Evolutionary conservation across 179 eudicot species (phyloP).

Genomic region (Corrigiola litoralis): DNA sequence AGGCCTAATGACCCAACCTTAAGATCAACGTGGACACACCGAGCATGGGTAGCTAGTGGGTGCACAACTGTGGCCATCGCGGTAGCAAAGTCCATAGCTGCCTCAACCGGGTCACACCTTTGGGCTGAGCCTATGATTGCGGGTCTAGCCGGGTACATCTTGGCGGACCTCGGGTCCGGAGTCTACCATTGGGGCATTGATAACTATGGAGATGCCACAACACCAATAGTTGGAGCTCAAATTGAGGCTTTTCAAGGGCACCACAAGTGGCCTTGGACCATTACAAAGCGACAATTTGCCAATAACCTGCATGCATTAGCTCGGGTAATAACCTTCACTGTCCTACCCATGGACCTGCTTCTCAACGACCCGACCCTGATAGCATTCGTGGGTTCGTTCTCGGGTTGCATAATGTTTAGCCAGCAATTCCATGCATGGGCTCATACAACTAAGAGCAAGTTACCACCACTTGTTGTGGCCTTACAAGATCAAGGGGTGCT

Average conservation of each 20-base stretch:
- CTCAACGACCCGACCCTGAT: conserved; percentile 38
- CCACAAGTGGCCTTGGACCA: conserved; percentile 84
- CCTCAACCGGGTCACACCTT: conserved; percentile 33
- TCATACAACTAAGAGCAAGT: conserved; percentile 64
- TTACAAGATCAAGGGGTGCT: conserved; percentile 77
- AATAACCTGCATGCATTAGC: conserved; percentile 71
- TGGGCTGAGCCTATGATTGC: conserved; percentile 62
- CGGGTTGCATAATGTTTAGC: conserved; percentile 87
- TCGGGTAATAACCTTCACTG: conserved; percentile 43
- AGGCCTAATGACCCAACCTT: conserved; percentile 39
- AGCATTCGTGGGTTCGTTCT: conserved; percentile 46
- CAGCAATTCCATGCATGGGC: conserved; percentile 96
- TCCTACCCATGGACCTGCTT: conserved; percentile 49
- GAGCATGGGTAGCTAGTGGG: conserved; percentile 74
- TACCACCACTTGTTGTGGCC: conserved; percentile 52
- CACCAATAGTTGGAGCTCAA: conserved; percentile 71
- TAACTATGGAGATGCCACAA: conserved; percentile 60
- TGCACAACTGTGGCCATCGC: conserved; percentile 55
- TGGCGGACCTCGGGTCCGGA: conserved; percentile 85
- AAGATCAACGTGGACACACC: conserved; percentile 67
- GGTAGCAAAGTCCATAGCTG: conserved; percentile 42
- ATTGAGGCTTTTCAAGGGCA: conserved; percentile 88
- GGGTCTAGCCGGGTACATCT: conserved; percentile 51
- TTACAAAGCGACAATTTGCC: conserved; percentile 62
- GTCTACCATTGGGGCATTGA: conserved; percentile 92